Conservation (phyloP, 306 rosid genomes). For the Spatholobus suberectus region DNA sequence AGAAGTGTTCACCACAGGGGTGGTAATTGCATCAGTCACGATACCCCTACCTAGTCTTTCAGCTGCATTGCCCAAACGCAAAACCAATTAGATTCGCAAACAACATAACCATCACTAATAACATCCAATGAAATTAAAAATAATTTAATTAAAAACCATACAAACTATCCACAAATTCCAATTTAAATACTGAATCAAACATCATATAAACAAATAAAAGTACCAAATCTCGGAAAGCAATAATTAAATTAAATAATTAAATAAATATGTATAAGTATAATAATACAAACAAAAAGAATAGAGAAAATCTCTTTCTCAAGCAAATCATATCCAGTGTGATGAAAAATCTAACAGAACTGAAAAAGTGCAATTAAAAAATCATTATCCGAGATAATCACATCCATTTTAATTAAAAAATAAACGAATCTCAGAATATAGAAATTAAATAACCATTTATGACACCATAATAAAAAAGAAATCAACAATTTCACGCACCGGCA, state of each 20-base stretch:
- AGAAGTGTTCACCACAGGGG: conserved; percentile 95
- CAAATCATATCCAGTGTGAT: background rate
- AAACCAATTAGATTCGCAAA: conserved; percentile 32
- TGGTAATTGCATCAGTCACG: conserved; percentile 88
- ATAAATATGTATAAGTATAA: too few species aligned
- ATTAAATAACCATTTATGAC: background rate
- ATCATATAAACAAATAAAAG: background rate
- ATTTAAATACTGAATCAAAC: background rate
- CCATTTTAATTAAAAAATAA: background rate
- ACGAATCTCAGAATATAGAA: background rate
- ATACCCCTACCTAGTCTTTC: conserved; percentile 96
- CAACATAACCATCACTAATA: conserved; percentile 20
- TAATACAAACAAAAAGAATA: background rate
- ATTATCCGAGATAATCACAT: background rate
- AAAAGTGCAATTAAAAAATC: background rate
- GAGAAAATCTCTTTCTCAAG: background rate
- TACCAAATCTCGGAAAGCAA: background rate
- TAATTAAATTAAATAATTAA: too few species aligned
- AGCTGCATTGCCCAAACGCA: conserved; percentile 56
- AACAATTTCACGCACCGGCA: conserved; percentile 64
- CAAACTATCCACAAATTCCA: background rate
- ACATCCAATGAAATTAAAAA: background rate
- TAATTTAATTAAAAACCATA: background rate
- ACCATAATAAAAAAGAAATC: background rate
- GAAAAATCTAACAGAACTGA: background rate